Base-by-base conservation (phyloP, 257 asterid species). In the Datura wrightii region DNA sequence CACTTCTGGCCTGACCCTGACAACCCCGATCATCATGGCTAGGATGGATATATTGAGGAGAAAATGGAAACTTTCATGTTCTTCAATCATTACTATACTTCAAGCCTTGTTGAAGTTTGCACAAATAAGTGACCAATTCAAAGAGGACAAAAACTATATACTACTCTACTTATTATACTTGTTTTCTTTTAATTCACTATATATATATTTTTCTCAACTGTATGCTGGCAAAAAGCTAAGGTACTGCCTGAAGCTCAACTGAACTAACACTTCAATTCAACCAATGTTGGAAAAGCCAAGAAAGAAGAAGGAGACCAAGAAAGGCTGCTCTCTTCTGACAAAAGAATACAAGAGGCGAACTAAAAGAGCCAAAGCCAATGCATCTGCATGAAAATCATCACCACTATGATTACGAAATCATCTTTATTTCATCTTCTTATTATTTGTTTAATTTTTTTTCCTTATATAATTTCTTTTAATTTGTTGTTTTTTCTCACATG, bases 1-100 rank as follows among this genome's bases (percentile, higher is more conserved):
- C 89, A 86, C n/a, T 97, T 94, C 90, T 97, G 99, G 99, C 94
- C 93, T 54, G 97, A 97, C 82, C 97, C 98, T 66, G 96, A 93
- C 92, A 94, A 93, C 91, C 98, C 92, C 84, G 97, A 93, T 93
- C 99, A 96, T 89, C 97, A 94, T 89, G 97, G 96, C 87, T 91
- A 92, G 90, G 53, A 82, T 24, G 70, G 31, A 24, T 24, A 24
- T 24, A 24, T 24, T 24, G 41, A 62, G 37, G 9, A 13, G 53
- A 53, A 16, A 59, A 59, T 56, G 7, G 36, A 52, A 56, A 81
- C 10, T 72, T 79, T 86, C 85, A 54, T 83, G 85, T 86, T 89
- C 90, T 85, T 89, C 90, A 90, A 24, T 87, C 86, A 84, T 87
- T 83, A 82, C 59, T 84, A 63, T 63, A 84, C 85, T 83, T 85